phyloP scores from a whole-genome alignment of 2,329 filamentous ascomycete species.

The Neonectria coccinea region DNA sequence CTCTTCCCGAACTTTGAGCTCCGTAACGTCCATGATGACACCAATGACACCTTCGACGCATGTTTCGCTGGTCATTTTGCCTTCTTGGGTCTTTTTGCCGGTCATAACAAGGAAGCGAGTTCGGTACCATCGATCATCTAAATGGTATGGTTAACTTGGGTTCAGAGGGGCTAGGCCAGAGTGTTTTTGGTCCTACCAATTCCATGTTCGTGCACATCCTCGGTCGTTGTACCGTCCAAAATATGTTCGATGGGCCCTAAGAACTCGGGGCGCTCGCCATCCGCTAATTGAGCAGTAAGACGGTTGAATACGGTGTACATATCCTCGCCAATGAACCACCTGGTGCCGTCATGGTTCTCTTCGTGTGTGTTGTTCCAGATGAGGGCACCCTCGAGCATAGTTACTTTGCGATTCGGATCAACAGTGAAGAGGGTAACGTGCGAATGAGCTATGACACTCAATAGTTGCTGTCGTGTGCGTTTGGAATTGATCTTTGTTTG shows the following conservation, averaged over 20 bases:
- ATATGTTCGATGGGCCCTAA: conserved; percentile 72
- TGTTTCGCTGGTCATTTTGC: conserved; percentile 57
- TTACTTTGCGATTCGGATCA: conserved; percentile 70
- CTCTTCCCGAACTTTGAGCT: conserved; percentile 73
- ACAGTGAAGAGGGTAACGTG: conserved; percentile 82
- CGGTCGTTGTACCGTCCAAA: conserved; percentile 67
- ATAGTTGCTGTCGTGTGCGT: conserved; percentile 75
- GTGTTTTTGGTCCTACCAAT: conserved; percentile 54
- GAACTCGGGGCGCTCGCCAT: conserved; percentile 61
- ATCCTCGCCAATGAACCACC: conserved; percentile 69
- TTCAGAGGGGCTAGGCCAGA: not conserved
- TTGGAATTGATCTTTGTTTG: conserved; percentile 74
- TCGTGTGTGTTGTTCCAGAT: conserved; percentile 63
- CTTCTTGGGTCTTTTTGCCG: conserved; percentile 65
- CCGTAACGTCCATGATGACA: conserved; percentile 84
- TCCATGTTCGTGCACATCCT: conserved; percentile 74
- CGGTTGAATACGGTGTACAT: conserved; percentile 73
- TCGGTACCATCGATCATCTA: conserved; percentile 74
- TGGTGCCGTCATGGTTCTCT: conserved; percentile 53
- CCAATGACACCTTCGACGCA: conserved; percentile 79
- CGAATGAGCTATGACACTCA: conserved; percentile 79
- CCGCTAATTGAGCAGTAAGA: conserved; percentile 57
- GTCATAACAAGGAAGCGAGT: conserved; percentile 77
- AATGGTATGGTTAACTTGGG: conserved; percentile 23
- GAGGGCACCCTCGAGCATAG: conserved; percentile 76